phyloP scores from a whole-genome alignment of 2,329 filamentous ascomycete species.

The Colletotrichum musae region DNA sequence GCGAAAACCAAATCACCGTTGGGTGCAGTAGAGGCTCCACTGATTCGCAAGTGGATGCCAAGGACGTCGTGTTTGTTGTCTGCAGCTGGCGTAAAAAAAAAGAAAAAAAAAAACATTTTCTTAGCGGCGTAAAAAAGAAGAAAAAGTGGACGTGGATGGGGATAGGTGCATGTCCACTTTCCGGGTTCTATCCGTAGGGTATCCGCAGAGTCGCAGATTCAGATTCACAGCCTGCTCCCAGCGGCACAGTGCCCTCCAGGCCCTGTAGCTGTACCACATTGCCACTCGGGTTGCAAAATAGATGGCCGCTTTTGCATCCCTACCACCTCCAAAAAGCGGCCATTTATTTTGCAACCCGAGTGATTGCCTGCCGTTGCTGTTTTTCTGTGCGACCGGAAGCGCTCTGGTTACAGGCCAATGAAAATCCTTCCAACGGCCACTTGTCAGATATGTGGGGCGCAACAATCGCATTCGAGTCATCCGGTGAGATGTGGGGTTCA shows the following conservation, averaged over 20 bases:
- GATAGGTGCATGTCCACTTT: no score
- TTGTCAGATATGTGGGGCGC: slow-evolving; percentile 29
- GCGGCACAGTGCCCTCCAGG: no score
- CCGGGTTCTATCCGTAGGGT: no score
- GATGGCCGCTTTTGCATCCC: no score
- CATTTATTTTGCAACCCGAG: no score
- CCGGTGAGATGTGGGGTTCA: slow-evolving; percentile 14
- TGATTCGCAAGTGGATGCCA: not conserved
- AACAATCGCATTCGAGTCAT: slow-evolving; percentile 26
- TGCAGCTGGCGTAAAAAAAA: slow-evolving; percentile 29
- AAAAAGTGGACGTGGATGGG: no score
- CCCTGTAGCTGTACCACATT: not conserved
- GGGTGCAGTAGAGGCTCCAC: slow-evolving; percentile 29
- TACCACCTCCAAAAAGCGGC: no score
- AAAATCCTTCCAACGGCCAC: not conserved
- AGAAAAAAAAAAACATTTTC: not conserved
- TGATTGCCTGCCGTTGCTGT: not conserved
- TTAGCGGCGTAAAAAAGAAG: slow-evolving; percentile 1
- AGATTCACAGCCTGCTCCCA: no score
- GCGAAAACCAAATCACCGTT: slow-evolving; percentile 29
- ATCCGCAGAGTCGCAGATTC: not conserved
- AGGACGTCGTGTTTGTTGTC: slow-evolving; percentile 11
- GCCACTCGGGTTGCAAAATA: no score
- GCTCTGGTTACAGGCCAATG: slow-evolving; percentile 12
- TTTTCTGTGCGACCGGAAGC: not conserved